Conservation (phyloP, 176 grass and related monocot genomes). For the Dendrocalamus sinicus region DNA sequence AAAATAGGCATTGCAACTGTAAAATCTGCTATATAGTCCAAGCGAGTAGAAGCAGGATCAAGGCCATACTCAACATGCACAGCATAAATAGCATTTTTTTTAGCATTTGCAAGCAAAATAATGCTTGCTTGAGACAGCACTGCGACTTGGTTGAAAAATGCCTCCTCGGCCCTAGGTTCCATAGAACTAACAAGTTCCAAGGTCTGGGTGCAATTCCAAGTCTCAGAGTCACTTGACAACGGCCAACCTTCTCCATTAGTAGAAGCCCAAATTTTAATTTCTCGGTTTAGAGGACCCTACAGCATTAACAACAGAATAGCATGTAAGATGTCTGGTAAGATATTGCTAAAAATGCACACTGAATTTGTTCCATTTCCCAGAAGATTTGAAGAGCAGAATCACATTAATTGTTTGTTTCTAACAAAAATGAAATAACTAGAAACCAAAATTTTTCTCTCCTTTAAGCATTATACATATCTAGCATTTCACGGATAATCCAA, state of each 20-base stretch:
- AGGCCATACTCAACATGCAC: slow-evolving; percentile 92
- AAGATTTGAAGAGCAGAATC: slow-evolving; percentile 16
- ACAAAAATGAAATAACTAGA: slow-evolving; percentile 11
- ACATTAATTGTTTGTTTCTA: background rate
- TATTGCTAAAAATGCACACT: slow-evolving; percentile 4
- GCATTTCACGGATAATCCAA: slow-evolving; percentile 27
- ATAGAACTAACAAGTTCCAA: slow-evolving; percentile 87
- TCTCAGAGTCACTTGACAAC: slow-evolving; percentile 79
- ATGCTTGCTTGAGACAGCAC: slow-evolving; percentile 88
- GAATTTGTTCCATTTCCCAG: background rate
- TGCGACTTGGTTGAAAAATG: slow-evolving; percentile 95
- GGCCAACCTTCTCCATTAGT: slow-evolving; percentile 83
- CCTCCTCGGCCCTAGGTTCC: slow-evolving; percentile 68
- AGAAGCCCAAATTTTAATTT: slow-evolving; percentile 94
- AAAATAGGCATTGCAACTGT: slow-evolving; percentile 97
- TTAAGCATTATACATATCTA: background rate
- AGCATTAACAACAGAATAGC: slow-evolving; percentile 38
- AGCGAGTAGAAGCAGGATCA: slow-evolving; percentile 75
- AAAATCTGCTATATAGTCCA: slow-evolving; percentile 98
- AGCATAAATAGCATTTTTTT: slow-evolving; percentile 96
- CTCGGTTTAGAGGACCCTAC: slow-evolving; percentile 90
- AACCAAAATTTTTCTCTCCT: background rate
- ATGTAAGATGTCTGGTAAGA: slow-evolving; percentile 3
- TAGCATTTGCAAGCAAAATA: slow-evolving; percentile 97
- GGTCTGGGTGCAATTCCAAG: slow-evolving; percentile 89